Percentiles rank a stretch among this genome's conserved stretches.
These are phyloP conservation scores for Aulographum hederae DNA, from an alignment of 2,329 filamentous ascomycete species.

Conservation along the genomic window DNA sequence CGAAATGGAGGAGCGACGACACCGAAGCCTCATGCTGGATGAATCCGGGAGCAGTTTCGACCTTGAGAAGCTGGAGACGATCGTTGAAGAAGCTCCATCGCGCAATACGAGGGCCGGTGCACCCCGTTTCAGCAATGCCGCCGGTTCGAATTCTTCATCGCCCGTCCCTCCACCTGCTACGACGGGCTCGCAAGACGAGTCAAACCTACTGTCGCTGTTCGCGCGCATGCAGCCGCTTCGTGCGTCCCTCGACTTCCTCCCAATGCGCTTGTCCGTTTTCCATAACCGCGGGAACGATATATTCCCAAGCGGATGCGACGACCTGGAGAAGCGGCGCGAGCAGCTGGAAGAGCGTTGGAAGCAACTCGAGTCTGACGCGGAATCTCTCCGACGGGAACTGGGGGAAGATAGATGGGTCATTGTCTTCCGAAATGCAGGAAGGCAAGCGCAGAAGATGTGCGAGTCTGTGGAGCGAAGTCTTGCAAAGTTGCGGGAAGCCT, in stretches of 20 bases:
- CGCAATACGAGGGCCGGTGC: slow-evolving; percentile 33
- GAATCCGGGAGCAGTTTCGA: slow-evolving; percentile 48
- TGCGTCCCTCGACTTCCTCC: slow-evolving; percentile 85
- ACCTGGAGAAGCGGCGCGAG: slow-evolving; percentile 58
- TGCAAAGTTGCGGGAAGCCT: slow-evolving; percentile 58
- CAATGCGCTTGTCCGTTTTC: slow-evolving; percentile 84
- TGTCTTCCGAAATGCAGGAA: slow-evolving; percentile 82
- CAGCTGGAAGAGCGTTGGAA: slow-evolving; percentile 72
- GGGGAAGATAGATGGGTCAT: slow-evolving; percentile 93
- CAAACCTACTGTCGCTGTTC: slow-evolving; percentile 73
- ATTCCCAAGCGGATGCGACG: slow-evolving; percentile 82
- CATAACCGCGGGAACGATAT: slow-evolving; percentile 55
- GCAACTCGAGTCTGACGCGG: slow-evolving; percentile 76
- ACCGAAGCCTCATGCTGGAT: slow-evolving; percentile 57
- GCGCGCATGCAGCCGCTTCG: slow-evolving; percentile 88
- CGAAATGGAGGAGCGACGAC: slow-evolving; percentile 92
- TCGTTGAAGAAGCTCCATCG: slow-evolving; percentile 66
- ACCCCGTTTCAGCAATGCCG: slow-evolving; percentile 51
- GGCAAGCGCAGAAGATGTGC: slow-evolving; percentile 90
- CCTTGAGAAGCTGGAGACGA: slow-evolving; percentile 78
- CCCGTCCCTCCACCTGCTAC: slow-evolving; percentile 36
- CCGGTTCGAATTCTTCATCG: slow-evolving; percentile 42
- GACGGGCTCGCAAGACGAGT: slow-evolving; percentile 46
- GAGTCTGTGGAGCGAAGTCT: slow-evolving; percentile 85
- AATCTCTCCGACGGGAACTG: slow-evolving; percentile 72